Base-by-base conservation (phyloP, 441 rosid species). In the Kokia cookei region DNA sequence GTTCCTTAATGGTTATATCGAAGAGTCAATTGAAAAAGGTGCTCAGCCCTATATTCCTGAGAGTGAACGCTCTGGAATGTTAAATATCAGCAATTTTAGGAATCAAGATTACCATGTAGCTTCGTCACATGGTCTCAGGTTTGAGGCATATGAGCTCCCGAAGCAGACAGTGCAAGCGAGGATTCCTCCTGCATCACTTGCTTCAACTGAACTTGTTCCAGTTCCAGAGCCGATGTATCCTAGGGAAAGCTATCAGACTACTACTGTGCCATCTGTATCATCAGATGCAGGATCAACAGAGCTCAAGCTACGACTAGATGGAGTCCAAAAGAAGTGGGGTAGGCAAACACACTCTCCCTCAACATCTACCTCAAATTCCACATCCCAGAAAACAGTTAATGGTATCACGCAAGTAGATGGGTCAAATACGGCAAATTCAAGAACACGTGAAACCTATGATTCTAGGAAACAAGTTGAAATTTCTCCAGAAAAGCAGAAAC, bases 291-390 rank as follows among this genome's bases (percentile, higher is more conserved):
- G 87, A 64, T 81, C 87, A 22, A 74, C 91, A 54, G 95, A 85
- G 66, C 83, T 96, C 71, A 94, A 83, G 92, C 83, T 96, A 69
- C 91, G 93, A 72, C 93, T 96, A 19, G 99, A 93, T 84, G 99
- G 99, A 64, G 94, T 96, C 40, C 98, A 93, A 74, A 92, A 86
- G 81, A 96, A 91, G 85, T 93, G 98, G 99, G 99, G 99, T 22
- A 82, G 83, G 79, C 89, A 93, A 9, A 86, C 79, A 69, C 90
- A 89, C 80, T 81, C 89, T n/a, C 37, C 90, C 50, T 73, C 89
- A 65, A 27, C 90, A 17, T 77, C 97, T 65, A 75, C 86, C 65
- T 76, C 86, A 42, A 77, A 63, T 67, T 72, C 88, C 65, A 63
- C 89, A 65, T 77, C 87, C 9, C 92, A 84, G 80, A 86, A 87